Evolutionary conservation across 192 early-diverging fungal genomes (phyloP).

Genomic region (Dissophora ornata): DNA sequence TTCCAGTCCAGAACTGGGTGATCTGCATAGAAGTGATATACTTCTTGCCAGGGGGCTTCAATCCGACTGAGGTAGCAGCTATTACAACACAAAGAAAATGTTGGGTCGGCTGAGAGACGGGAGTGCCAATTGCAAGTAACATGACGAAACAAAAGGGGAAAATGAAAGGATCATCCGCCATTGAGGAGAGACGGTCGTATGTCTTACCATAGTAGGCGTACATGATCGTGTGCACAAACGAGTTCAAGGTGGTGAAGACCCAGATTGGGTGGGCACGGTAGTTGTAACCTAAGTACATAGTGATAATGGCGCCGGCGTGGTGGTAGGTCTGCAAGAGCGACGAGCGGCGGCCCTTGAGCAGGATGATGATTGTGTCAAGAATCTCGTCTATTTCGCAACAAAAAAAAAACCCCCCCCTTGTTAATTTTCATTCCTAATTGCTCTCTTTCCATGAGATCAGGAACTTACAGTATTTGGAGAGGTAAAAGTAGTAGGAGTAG

Average conservation of each 20-base stretch:
- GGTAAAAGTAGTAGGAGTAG: slow-evolving; percentile 80
- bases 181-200: background rate
- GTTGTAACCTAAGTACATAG: slow-evolving; percentile 70
- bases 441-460: too few relatives aligned
- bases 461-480: slow-evolving; percentile 78
- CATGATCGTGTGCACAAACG: slow-evolving; percentile 82
- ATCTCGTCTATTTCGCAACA: slow-evolving; percentile 70
- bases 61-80: slow-evolving; percentile 69
- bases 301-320: slow-evolving; percentile 76
- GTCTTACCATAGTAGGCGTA: slow-evolving; percentile 71
- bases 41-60: slow-evolving; percentile 76
- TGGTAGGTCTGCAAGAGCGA: slow-evolving; percentile 79
- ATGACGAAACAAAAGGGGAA: background rate
- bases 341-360: slow-evolving; percentile 71
- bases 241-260: slow-evolving; percentile 77
- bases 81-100: background rate
- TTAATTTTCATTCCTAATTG: background rate
- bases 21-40: slow-evolving; percentile 77
- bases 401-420: background rate
- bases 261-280: slow-evolving; percentile 70
- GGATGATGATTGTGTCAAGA: slow-evolving; percentile 80
- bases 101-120: background rate
- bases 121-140: background rate
- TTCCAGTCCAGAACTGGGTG: slow-evolving; percentile 77
- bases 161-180: background rate